phyloP scores from a whole-genome alignment of 2,329 filamentous ascomycete species.

The Colletotrichum karsti region DNA sequence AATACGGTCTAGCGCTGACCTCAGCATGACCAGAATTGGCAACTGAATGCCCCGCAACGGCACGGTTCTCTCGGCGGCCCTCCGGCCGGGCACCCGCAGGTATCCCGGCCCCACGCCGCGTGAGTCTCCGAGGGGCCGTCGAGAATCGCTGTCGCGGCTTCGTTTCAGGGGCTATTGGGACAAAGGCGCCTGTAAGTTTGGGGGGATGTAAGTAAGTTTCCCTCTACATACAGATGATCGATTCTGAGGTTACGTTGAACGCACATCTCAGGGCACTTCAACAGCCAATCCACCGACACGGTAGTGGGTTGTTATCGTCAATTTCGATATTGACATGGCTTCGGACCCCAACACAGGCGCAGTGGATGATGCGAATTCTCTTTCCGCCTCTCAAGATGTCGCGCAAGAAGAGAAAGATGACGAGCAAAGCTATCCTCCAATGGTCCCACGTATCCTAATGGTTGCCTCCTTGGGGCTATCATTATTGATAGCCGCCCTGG shows the following conservation, averaged over 20 bases:
- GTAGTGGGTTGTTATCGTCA: not conserved
- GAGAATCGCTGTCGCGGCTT: not conserved
- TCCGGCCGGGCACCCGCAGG: not conserved
- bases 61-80: not conserved
- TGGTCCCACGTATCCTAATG: not conserved
- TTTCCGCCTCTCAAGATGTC: not conserved
- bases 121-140: not conserved
- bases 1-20: slow-evolving; percentile 3
- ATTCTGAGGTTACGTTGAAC: not conserved
- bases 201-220: not conserved
- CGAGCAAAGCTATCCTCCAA: not conserved
- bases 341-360: not conserved
- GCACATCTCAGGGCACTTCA: not conserved
- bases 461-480: not conserved
- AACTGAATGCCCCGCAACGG: not conserved
- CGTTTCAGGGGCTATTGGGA: not conserved
- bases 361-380: not conserved
- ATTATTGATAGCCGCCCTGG: not conserved
- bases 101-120: not conserved
- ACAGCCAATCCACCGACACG: not conserved
- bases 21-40: not conserved
- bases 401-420: not conserved
- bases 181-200: not conserved
- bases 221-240: not conserved
- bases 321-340: not conserved